These are phyloP conservation scores for Podospora comata DNA, from an alignment of 495 filamentous ascomycete species.

Conservation along the genomic window DNA sequence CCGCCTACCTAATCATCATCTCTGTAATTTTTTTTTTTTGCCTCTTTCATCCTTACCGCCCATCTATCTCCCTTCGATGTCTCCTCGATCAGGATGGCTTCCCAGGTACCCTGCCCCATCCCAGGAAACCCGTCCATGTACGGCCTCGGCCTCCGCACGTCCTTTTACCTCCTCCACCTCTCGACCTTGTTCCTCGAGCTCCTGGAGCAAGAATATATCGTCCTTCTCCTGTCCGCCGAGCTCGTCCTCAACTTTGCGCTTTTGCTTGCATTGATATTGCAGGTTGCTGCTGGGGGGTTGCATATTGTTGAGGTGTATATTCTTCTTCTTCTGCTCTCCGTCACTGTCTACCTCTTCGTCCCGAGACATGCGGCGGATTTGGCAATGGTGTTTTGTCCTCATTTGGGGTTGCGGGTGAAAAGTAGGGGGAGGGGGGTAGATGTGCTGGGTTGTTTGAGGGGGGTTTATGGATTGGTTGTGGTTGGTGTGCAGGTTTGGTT, in stretches of 20 bases:
- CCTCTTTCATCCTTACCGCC: too few relatives aligned
- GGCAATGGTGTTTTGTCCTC: slow-evolving; percentile 28
- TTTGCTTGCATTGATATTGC: slow-evolving; percentile 22
- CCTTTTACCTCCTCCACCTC: slow-evolving; percentile 39
- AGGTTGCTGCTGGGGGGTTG: neutral
- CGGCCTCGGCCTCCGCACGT: slow-evolving; percentile 38
- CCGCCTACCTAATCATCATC: neutral
- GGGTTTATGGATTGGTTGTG: slow-evolving; percentile 27
- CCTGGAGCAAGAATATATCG: slow-evolving; percentile 16
- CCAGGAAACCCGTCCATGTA: slow-evolving; percentile 22
- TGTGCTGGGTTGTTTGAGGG: slow-evolving; percentile 6
- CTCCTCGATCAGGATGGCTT: too few relatives aligned
- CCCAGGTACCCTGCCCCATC: slow-evolving; percentile 13
- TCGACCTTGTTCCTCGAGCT: slow-evolving; percentile 25
- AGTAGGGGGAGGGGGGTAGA: neutral
- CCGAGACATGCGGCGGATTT: slow-evolving; percentile 37
- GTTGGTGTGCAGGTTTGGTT: slow-evolving; percentile 41
- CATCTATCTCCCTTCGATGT: too few relatives aligned
- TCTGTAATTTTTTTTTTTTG: neutral
- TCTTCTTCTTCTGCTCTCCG: slow-evolving; percentile 37
- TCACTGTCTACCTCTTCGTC: slow-evolving; percentile 30
- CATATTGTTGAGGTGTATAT: slow-evolving; percentile 34
- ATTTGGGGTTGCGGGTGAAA: slow-evolving; percentile 11
- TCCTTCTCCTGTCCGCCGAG: slow-evolving; percentile 18
- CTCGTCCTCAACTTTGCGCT: slow-evolving; percentile 26